Base-by-base conservation (phyloP, 345 rosid species). In the Turritis glabra region DNA sequence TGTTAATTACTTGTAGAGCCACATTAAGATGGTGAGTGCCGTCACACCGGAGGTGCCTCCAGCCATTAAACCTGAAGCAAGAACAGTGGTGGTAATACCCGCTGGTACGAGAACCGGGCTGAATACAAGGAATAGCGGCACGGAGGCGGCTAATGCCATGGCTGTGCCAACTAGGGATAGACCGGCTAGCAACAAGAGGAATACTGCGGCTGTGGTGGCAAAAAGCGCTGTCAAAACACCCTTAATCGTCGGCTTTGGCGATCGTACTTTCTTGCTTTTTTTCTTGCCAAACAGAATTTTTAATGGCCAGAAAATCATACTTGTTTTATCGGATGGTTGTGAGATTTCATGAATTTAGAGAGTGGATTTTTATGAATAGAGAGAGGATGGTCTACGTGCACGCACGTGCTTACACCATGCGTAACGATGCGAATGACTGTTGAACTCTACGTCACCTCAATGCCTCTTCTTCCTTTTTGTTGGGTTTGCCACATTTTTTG, bases 41-140 rank as follows among this genome's bases (percentile, higher is more conserved):
- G 87, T 86, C 5, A 82, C 51, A 1, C 89, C 85, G 18, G 85
- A 82, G 8, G 25, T 32, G 25, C 93, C 91, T 1, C 95, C 93
- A 0, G 88, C 81, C 17, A 83, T 29, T 82, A 90, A 88, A n/a
- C 91, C 91, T 35, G 69, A 71, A n/a, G 55, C 68, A 13, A 89
- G 22, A 30, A 76, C 72, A 21, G 73, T 72, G 0, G 89, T 14
- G 15, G 25, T 68, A 60, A 88, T 77, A 18, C 86, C 81, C 0
- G 90, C 89, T 2, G 95, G 98, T 73, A 92, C 83, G 18, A 92
- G 84, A 40, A 92, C 87, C 0, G 96, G 98, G 75, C 91, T 92
- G 84, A 84, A 88, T 15, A 87, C 65, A 67, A 90, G 80, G 43
- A 92, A 73, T 25, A 92, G 81, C 1, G 96, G 96, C 25, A 86